These are phyloP conservation scores for Incumbomyces lentus DNA, from an alignment of 2,329 filamentous ascomycete genomes.

Conservation along the genomic window DNA sequence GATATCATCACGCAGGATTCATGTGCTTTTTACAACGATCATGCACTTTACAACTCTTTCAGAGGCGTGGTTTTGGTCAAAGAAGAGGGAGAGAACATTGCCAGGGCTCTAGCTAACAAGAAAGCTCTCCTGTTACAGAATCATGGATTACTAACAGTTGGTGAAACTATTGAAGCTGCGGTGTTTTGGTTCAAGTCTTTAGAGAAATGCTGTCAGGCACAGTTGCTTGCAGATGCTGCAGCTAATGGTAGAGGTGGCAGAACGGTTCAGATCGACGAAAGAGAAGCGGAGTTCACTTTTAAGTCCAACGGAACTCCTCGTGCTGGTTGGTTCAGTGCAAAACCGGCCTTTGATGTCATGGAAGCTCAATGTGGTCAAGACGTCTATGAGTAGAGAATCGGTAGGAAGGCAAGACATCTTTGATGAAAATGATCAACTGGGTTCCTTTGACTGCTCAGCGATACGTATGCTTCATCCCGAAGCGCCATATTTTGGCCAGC, in stretches of 20 bases:
- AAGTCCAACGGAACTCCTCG: conserved; percentile 51
- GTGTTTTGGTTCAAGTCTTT: conserved; percentile 46
- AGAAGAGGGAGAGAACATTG: conserved; percentile 31
- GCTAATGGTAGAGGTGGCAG: conserved; percentile 22
- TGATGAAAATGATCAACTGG: too few relatives aligned
- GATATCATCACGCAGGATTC: conserved; percentile 51
- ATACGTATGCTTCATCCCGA: too few relatives aligned
- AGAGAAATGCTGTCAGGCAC: conserved; percentile 46
- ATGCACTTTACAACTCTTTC: conserved; percentile 28
- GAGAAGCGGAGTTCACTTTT: conserved; percentile 58
- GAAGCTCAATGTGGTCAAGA: too few relatives aligned
- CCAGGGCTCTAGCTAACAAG: conserved; percentile 28
- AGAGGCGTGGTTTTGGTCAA: conserved; percentile 32
- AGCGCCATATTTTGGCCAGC: too few relatives aligned
- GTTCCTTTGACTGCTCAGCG: too few relatives aligned
- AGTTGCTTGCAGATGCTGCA: conserved; percentile 45
- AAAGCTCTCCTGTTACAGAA: conserved; percentile 34
- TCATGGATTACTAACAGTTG: conserved; percentile 32
- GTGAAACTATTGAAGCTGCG: conserved; percentile 35
- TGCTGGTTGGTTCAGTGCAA: conserved; percentile 61
- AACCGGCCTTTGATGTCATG: conserved; percentile 54
- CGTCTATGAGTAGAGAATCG: too few relatives aligned
- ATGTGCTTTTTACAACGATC: conserved; percentile 41
- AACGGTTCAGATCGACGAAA: conserved; percentile 57
- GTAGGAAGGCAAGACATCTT: too few relatives aligned